Evolutionary conservation across 306 rosid genomes (phyloP).

Genomic region (Medicago arabica): DNA sequence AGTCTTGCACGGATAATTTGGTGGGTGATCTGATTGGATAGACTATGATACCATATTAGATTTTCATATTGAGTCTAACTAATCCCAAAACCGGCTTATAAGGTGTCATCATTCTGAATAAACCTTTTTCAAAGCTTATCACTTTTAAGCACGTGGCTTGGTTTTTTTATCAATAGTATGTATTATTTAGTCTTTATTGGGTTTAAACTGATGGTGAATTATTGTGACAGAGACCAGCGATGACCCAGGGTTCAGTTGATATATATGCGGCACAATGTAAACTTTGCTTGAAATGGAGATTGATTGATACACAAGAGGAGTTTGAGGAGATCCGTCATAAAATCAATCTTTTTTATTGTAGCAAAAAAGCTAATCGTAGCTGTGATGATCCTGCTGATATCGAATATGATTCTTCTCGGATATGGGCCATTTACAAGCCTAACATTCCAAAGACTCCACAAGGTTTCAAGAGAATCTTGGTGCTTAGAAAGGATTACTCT

Average conservation of each 20-base stretch:
- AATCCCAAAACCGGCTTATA: not conserved
- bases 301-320: constrained; percentile 71
- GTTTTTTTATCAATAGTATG: not conserved
- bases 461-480: constrained; percentile 54
- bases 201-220: constrained; percentile 42
- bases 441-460: no score
- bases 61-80: not conserved
- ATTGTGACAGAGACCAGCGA: constrained; percentile 46
- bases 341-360: constrained; percentile 66
- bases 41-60: not conserved
- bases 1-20: not conserved
- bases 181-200: constrained; percentile 6
- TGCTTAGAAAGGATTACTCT: constrained; percentile 78
- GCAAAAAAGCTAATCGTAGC: constrained; percentile 51
- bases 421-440: no score
- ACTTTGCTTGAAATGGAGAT: constrained; percentile 83
- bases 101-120: not conserved
- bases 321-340: constrained; percentile 78
- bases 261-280: constrained; percentile 77
- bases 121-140: not conserved
- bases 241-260: constrained; percentile 56
- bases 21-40: not conserved
- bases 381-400: constrained; percentile 44
- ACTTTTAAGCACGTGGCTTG: not conserved
- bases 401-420: no score